Evolutionary conservation across 2,329 filamentous ascomycete species (phyloP).

Genomic region (Ceratocystis destructans): DNA sequence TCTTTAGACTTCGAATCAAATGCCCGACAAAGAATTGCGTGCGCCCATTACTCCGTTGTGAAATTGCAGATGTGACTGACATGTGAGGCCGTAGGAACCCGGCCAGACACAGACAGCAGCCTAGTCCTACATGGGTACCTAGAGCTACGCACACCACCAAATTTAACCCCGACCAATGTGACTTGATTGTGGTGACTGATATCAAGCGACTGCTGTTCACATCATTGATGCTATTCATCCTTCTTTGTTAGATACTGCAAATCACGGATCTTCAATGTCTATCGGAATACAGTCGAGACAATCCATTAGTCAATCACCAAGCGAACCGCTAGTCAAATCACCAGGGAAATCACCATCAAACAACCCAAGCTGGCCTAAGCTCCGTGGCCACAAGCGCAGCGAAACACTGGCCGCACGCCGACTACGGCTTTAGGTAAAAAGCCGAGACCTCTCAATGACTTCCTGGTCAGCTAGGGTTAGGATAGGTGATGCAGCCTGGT

Average conservation of each 20-base stretch:
- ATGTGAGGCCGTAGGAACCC: background rate
- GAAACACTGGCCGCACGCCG: background rate
- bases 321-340: background rate
- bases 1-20: too few species aligned
- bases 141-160: background rate
- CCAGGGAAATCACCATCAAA: background rate
- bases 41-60: too few species aligned
- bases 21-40: too few species aligned
- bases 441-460: background rate
- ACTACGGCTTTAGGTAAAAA: background rate
- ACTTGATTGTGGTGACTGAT: background rate
- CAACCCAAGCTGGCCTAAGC: background rate
- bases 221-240: background rate
- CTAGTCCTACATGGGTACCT: background rate
- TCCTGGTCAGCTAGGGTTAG: too few species aligned
- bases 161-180: background rate
- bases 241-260: background rate
- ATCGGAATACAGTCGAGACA: background rate
- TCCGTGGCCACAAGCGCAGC: background rate
- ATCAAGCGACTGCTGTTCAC: background rate
- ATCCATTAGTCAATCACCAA: background rate
- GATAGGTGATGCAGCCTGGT: too few species aligned
- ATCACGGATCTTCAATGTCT: background rate
- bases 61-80: background rate
- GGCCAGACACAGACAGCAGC: background rate